Conservation (phyloP, 441 rosid genomes). For the Breynia disticha region DNA sequence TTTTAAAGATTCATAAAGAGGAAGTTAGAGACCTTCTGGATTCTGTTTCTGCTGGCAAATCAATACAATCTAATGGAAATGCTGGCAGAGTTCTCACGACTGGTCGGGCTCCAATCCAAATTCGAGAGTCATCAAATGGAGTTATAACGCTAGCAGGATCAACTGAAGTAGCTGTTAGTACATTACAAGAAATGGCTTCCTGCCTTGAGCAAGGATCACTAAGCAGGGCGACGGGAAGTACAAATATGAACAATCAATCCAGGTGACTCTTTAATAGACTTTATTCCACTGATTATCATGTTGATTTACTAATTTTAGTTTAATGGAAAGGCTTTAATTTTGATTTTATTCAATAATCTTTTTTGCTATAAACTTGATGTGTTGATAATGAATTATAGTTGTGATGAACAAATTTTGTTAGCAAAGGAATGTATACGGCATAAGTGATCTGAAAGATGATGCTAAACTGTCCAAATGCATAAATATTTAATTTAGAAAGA, state of each 20-base stretch:
- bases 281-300: not conserved
- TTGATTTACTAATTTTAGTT: too few relatives aligned
- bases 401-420: too few relatives aligned
- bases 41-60: slow-evolving; percentile 39
- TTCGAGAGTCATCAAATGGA: slow-evolving; percentile 92
- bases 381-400: too few relatives aligned
- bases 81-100: slow-evolving; percentile 51
- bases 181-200: slow-evolving; percentile 83
- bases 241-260: slow-evolving; percentile 97
- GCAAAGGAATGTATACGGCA: too few relatives aligned
- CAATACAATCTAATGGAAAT: slow-evolving; percentile 50
- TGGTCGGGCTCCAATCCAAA: slow-evolving; percentile 91
- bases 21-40: slow-evolving; percentile 94
- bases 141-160: slow-evolving; percentile 98
- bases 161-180: slow-evolving; percentile 72
- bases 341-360: too few relatives aligned
- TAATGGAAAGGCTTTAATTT: too few relatives aligned
- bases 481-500: not conserved
- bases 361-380: too few relatives aligned
- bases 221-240: slow-evolving; percentile 94
- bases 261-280: slow-evolving; percentile 33
- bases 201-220: slow-evolving; percentile 93
- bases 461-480: too few relatives aligned
- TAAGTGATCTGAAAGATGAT: too few relatives aligned
- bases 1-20: slow-evolving; percentile 84